Evolutionary conservation across 2,329 filamentous ascomycete species (phyloP).

Genomic region (Triangularia setosa): DNA sequence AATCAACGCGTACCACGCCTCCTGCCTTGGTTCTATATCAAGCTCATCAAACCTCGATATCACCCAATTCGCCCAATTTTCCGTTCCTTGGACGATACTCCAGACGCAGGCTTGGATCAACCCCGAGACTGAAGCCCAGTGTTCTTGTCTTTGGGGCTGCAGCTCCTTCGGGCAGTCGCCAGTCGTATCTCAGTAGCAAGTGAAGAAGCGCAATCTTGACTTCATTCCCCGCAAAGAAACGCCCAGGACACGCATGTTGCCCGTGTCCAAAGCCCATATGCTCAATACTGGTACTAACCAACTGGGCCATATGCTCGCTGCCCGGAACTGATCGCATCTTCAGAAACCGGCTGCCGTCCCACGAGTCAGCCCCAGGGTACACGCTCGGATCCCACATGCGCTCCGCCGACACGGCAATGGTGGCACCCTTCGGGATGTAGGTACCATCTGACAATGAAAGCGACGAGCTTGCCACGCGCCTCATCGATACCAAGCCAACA

Average conservation of each 20-base stretch:
- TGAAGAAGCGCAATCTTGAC: conserved; percentile 35
- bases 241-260: conserved; percentile 39
- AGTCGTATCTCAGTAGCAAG: conserved; percentile 32
- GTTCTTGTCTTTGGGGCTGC: conserved; percentile 1
- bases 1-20: too few species aligned
- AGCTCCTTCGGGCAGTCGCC: conserved; percentile 14
- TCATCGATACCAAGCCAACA: conserved; percentile 20
- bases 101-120: conserved; percentile 11
- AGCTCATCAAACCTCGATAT: neutral
- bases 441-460: conserved; percentile 25
- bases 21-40: too few species aligned
- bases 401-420: conserved; percentile 20
- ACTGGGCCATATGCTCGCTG: conserved; percentile 29
- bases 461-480: conserved; percentile 16
- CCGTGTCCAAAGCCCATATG: conserved; percentile 39
- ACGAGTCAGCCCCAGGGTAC: conserved; percentile 27
- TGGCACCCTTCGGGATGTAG: conserved; percentile 24
- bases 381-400: conserved; percentile 24
- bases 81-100: conserved; percentile 1
- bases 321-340: conserved; percentile 27
- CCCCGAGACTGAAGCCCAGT: conserved; percentile 8
- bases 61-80: neutral
- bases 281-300: conserved; percentile 33
- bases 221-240: conserved; percentile 41
- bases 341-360: conserved; percentile 30